phyloP scores from a whole-genome alignment of 2,329 filamentous ascomycete species.

The Pseudopyricularia cyperi region DNA sequence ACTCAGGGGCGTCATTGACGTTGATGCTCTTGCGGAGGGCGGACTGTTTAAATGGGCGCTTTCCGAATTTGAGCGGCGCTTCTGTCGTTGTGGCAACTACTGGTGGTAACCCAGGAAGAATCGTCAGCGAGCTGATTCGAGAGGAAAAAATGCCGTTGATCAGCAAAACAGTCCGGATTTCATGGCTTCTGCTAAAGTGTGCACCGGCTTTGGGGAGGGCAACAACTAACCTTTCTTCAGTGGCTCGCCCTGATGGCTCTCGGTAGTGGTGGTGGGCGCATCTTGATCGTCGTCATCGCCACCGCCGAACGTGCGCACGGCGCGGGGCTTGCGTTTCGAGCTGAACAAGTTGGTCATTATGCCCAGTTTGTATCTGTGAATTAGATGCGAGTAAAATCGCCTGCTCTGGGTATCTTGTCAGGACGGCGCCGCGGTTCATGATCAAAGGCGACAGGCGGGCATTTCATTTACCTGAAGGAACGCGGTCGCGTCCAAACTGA shows the following conservation, averaged over 20 bases:
- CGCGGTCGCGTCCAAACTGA: not conserved
- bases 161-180: constrained; percentile 7
- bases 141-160: constrained; percentile 15
- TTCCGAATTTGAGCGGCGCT: constrained; percentile 30
- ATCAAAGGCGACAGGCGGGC: not conserved
- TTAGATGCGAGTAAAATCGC: not conserved
- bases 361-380: not conserved
- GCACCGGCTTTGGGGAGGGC: not conserved
- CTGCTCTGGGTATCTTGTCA: too few species aligned
- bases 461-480: not conserved
- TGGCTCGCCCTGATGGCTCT: constrained; percentile 10
- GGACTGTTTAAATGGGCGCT: constrained; percentile 44
- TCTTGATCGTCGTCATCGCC: constrained; percentile 32
- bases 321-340: constrained; percentile 56
- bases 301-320: constrained; percentile 59
- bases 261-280: not conserved
- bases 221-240: constrained; percentile 24
- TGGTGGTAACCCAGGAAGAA: not conserved
- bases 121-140: not conserved
- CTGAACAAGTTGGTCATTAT: constrained; percentile 23
- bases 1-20: constrained; percentile 22
- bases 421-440: too few species aligned
- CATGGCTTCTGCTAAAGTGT: constrained; percentile 13
- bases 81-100: constrained; percentile 4
- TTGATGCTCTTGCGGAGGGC: constrained; percentile 43